Percentiles rank a stretch among this genome's conserved stretches.
phyloP scores from a whole-genome alignment of 768 basidiomycete species.

The Tylopilus felleus region DNA sequence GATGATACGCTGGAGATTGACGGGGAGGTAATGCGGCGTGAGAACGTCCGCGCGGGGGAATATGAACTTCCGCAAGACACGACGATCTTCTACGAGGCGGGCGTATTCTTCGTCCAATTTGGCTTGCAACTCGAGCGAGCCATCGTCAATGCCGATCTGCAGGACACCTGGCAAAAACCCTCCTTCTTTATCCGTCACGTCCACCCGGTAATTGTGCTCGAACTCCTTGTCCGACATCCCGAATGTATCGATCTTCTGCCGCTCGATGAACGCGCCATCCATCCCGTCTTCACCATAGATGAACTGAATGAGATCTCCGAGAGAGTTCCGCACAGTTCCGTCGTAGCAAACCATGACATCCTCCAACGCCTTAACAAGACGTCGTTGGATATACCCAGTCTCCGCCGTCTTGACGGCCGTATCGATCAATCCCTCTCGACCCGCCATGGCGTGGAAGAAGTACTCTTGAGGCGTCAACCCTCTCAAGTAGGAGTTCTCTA shows the following conservation, averaged over 20 bases:
- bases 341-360: slow-evolving; percentile 98
- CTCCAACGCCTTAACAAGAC: slow-evolving; percentile 96
- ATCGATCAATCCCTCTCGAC: slow-evolving; percentile 98
- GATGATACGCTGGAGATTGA: slow-evolving; percentile 92
- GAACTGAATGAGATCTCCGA: slow-evolving; percentile 95
- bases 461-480: slow-evolving; percentile 97
- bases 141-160: slow-evolving; percentile 85
- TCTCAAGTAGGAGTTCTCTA: slow-evolving; percentile 97
- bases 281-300: slow-evolving; percentile 98
- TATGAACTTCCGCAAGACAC: slow-evolving; percentile 72
- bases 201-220: slow-evolving; percentile 91
- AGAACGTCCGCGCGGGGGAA: slow-evolving; percentile 75
- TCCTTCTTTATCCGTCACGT: slow-evolving; percentile 78
- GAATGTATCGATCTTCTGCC: slow-evolving; percentile 89
- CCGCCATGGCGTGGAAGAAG: slow-evolving; percentile 99
- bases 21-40: slow-evolving; percentile 82
- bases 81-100: slow-evolving; percentile 71
- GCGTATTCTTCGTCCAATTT: slow-evolving; percentile 78
- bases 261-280: slow-evolving; percentile 97
- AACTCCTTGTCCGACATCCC: slow-evolving; percentile 78
- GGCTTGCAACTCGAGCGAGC: slow-evolving; percentile 76
- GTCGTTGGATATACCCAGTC: slow-evolving; percentile 98
- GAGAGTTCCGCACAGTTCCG: slow-evolving; percentile 94
- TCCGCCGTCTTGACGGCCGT: slow-evolving; percentile 99
- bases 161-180: slow-evolving; percentile 79